Conservation (phyloP, 2,329 filamentous ascomycete genomes). For the Neopestalotiopsis clavispora region DNA sequence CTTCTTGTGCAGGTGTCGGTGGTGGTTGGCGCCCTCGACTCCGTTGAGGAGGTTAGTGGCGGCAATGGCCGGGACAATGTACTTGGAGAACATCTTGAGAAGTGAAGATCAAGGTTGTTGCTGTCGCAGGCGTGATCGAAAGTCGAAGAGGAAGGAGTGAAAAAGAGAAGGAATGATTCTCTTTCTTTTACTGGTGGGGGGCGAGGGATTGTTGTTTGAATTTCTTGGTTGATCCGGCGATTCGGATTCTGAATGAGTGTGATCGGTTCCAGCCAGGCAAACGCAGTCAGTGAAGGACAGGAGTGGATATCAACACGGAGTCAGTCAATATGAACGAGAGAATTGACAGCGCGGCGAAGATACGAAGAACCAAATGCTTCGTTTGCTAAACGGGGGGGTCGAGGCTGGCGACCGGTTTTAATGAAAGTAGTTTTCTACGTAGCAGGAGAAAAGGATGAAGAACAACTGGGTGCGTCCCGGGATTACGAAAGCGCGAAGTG, state of each 20-base stretch:
- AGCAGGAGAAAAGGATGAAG: background rate
- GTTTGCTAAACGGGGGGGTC: background rate
- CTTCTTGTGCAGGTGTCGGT: constrained; percentile 35
- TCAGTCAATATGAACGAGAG: constrained; percentile 1
- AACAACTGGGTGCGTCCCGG: background rate
- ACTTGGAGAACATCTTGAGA: constrained; percentile 35
- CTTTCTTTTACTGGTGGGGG: background rate
- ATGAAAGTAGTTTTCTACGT: constrained; percentile 9
- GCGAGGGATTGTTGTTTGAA: background rate
- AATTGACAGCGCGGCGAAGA: constrained; percentile 7
- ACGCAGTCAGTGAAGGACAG: background rate
- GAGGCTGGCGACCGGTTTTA: constrained; percentile 12
- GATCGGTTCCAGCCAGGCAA: constrained; percentile 7
- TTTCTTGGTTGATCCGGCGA: background rate
- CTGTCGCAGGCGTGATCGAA: background rate
- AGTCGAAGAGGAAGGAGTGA: background rate
- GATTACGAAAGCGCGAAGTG: constrained; percentile 12
- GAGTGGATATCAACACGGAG: constrained; percentile 11
- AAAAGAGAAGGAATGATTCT: background rate
- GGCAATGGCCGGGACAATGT: constrained; percentile 33
- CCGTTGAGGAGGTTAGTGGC: constrained; percentile 34
- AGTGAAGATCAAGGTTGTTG: background rate
- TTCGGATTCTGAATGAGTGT: constrained; percentile 9
- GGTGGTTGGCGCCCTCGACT: constrained; percentile 29
- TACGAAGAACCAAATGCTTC: constrained; percentile 11